phyloP scores from a whole-genome alignment of 2,329 filamentous ascomycete genomes.

The Fusarium sp. region DNA sequence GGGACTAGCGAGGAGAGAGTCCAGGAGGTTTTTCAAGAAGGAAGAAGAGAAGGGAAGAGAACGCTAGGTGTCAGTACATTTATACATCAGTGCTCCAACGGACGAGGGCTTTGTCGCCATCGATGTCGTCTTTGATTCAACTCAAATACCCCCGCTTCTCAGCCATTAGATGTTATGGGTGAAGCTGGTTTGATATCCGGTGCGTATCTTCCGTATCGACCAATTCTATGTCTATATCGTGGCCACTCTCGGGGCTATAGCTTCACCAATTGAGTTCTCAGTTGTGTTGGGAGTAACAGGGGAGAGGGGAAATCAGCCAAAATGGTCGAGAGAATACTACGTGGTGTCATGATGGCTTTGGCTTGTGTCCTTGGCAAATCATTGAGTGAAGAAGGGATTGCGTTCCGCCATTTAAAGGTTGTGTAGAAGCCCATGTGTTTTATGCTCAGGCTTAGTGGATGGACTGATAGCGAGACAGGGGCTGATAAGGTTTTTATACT shows the following conservation, averaged over 20 bases:
- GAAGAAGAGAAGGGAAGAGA: neutral
- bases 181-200: neutral
- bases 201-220: neutral
- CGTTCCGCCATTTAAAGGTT: neutral
- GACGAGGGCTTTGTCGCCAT: neutral
- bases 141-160: too few species aligned
- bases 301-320: neutral
- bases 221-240: neutral
- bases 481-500: neutral
- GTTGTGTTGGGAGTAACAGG: neutral
- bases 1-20: neutral
- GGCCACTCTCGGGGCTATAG: neutral
- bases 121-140: neutral
- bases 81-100: neutral
- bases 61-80: neutral
- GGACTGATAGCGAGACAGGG: rapidly evolving
- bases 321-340: neutral
- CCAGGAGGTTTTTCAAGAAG: neutral
- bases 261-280: neutral
- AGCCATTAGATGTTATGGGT: neutral
- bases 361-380: neutral
- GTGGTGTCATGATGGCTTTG: rapidly evolving
- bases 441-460: neutral
- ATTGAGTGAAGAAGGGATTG: neutral
- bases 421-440: neutral